These are phyloP conservation scores for Boletus coccyginus DNA, from an alignment of 768 basidiomycete species.

Conservation along the genomic window DNA sequence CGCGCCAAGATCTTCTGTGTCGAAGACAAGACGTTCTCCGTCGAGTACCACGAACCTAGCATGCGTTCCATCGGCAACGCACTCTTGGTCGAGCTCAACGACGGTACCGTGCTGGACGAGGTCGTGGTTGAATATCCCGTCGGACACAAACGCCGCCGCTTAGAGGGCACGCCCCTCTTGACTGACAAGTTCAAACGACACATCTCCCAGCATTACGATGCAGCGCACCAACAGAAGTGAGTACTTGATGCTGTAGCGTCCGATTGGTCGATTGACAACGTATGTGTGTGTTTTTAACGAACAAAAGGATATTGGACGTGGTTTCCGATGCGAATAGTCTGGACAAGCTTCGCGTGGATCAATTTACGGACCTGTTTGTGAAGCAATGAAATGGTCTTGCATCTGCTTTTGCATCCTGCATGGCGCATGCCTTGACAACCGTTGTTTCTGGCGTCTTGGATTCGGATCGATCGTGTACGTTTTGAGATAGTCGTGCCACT, in stretches of 20 bases:
- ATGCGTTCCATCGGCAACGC: slow-evolving; percentile 93
- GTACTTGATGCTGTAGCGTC: slow-evolving; percentile 22
- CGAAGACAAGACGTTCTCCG: slow-evolving; percentile 78
- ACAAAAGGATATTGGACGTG: slow-evolving; percentile 73
- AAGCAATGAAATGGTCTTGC: slow-evolving; percentile 47
- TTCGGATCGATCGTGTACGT: too few relatives aligned
- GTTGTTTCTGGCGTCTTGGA: too few relatives aligned
- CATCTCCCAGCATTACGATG: slow-evolving; percentile 73
- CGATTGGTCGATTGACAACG: slow-evolving; percentile 1
- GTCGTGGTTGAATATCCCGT: slow-evolving; percentile 90
- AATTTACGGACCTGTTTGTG: slow-evolving; percentile 89
- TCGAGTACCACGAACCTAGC: slow-evolving; percentile 85
- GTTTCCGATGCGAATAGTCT: slow-evolving; percentile 62
- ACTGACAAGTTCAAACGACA: slow-evolving; percentile 88
- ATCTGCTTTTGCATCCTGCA: not conserved
- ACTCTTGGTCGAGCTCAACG: slow-evolving; percentile 80
- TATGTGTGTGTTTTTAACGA: too few relatives aligned
- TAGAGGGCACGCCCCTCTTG: slow-evolving; percentile 83
- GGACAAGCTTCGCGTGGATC: slow-evolving; percentile 66
- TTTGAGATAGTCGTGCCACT: too few relatives aligned
- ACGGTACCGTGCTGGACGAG: slow-evolving; percentile 86
- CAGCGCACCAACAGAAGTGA: slow-evolving; percentile 70
- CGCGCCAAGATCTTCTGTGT: slow-evolving; percentile 88
- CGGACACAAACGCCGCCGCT: slow-evolving; percentile 84
- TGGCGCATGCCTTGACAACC: too few relatives aligned